phyloP scores from a whole-genome alignment of 345 rosid genomes.

The Eucalyptus decipiens region DNA sequence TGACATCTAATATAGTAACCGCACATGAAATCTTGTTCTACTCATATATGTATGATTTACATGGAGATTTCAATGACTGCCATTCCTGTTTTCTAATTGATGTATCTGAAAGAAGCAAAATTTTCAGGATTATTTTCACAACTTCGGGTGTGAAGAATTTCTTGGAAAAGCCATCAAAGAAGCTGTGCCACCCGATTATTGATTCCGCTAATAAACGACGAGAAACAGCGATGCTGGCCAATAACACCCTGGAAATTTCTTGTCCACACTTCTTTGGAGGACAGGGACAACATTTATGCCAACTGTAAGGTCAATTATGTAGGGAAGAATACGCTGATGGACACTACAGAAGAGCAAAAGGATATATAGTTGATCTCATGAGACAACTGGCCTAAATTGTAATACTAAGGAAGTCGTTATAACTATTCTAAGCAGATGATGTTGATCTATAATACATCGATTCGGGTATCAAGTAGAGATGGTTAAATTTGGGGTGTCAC shows the following conservation, averaged over 20 bases:
- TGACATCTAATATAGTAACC: neutral
- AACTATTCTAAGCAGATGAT: neutral
- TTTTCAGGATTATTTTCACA: neutral
- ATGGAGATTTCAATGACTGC: neutral
- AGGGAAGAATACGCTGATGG: neutral
- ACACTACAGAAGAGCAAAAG: neutral
- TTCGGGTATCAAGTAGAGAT: neutral
- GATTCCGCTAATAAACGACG: neutral
- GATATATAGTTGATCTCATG: neutral
- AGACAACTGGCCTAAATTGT: neutral
- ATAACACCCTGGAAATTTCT: neutral
- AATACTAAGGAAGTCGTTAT: neutral
- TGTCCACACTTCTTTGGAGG: neutral
- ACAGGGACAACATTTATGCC: neutral
- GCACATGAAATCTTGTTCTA: neutral
- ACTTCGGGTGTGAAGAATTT: neutral
- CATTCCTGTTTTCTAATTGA: neutral
- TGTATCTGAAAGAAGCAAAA: neutral
- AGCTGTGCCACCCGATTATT: neutral
- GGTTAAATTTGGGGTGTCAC: neutral
- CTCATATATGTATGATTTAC: neutral
- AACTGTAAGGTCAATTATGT: neutral
- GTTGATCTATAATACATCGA: neutral
- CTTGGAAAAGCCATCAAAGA: neutral
- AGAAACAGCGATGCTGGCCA: neutral